Conservation (phyloP, 495 filamentous ascomycete species). For the Parmelia sp. region DNA sequence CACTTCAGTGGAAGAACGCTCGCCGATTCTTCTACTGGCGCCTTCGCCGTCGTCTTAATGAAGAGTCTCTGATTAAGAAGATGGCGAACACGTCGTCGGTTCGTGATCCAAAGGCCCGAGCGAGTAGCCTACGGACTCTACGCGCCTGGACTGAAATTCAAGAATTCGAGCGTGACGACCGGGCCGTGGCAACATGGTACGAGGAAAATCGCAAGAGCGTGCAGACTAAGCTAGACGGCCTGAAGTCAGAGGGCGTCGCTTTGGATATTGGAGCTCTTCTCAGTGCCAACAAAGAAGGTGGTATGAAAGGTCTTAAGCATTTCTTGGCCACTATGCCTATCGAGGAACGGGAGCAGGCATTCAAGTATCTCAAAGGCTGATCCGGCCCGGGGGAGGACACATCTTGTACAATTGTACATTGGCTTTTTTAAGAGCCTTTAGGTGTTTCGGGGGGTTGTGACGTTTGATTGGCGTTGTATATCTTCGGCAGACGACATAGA, state of each 20-base stretch:
- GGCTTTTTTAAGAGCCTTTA: background rate
- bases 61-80: slow-evolving; percentile 89
- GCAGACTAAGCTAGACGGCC: slow-evolving; percentile 65
- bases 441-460: background rate
- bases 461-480: background rate
- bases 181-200: slow-evolving; percentile 87
- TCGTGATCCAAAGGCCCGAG: slow-evolving; percentile 40
- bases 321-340: slow-evolving; percentile 80
- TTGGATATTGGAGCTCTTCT: slow-evolving; percentile 73
- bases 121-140: slow-evolving; percentile 60
- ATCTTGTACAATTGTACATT: slow-evolving; percentile 1
- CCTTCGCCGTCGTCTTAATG: slow-evolving; percentile 90
- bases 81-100: slow-evolving; percentile 45
- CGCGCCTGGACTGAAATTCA: slow-evolving; percentile 70
- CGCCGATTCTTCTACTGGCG: slow-evolving; percentile 99
- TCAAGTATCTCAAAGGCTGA: slow-evolving; percentile 57
- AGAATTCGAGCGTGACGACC: slow-evolving; percentile 69
- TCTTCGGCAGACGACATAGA: background rate
- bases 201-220: slow-evolving; percentile 88
- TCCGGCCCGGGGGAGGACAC: background rate
- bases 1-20: slow-evolving; percentile 79
- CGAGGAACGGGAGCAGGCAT: slow-evolving; percentile 75
- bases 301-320: slow-evolving; percentile 80
- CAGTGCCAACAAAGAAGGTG: slow-evolving; percentile 65
- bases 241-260: slow-evolving; percentile 71